These are phyloP conservation scores for Pseudogymnoascus sp. DNA, from an alignment of 2,329 filamentous ascomycete species.

Conservation along the genomic window DNA sequence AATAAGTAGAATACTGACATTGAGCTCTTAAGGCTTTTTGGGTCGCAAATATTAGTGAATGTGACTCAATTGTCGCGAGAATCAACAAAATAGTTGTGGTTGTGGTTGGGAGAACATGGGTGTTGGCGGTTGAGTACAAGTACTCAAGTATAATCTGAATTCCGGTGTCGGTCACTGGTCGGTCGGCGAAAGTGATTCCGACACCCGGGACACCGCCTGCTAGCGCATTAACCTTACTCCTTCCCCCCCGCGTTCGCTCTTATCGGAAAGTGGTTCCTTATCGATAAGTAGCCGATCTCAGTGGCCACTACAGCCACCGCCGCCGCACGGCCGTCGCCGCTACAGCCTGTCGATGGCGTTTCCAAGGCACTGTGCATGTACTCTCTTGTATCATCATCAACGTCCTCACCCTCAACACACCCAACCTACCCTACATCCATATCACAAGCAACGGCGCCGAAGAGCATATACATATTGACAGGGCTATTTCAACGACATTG, in stretches of 20 bases:
- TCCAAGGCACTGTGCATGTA: slow-evolving; percentile 5
- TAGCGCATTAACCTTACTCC: not conserved
- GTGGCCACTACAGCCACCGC: not conserved
- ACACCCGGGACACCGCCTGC: not conserved
- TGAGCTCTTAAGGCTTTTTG: not conserved
- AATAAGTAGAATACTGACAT: not conserved
- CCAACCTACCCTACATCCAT: not conserved
- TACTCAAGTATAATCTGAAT: slow-evolving; percentile 1
- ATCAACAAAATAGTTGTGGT: not conserved
- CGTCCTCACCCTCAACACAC: not conserved
- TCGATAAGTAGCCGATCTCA: slow-evolving; percentile 6
- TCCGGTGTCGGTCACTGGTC: slow-evolving; percentile 6
- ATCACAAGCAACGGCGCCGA: not conserved
- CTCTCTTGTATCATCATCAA: slow-evolving; percentile 4
- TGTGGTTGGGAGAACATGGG: not conserved
- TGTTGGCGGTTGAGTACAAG: not conserved
- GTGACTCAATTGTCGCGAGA: not conserved
- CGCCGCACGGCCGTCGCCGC: not conserved
- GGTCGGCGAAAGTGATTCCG: not conserved
- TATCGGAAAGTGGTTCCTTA: slow-evolving; percentile 2
- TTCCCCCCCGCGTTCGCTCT: not conserved
- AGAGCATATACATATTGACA: not conserved
- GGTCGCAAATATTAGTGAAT: slow-evolving; percentile 5
- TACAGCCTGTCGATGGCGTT: slow-evolving; percentile 2
- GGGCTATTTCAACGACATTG: not conserved